Evolutionary conservation across 2,329 filamentous ascomycete species (phyloP).

Genomic region (Sordariomycetes sp.): DNA sequence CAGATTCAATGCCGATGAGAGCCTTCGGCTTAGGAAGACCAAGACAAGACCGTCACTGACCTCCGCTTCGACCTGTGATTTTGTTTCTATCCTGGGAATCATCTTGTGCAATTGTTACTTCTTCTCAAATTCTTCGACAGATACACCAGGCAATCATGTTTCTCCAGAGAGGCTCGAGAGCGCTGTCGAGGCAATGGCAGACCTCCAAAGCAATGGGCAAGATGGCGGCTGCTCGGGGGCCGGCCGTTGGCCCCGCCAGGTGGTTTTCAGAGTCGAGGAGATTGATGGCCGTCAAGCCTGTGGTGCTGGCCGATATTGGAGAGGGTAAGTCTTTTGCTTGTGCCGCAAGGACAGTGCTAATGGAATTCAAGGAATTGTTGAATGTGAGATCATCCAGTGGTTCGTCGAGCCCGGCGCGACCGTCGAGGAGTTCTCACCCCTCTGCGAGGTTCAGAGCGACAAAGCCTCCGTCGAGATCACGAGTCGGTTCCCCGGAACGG

Average conservation of each 20-base stretch:
- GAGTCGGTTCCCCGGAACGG: slow-evolving; percentile 86
- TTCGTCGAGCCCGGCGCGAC: slow-evolving; percentile 93
- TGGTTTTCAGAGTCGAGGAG: slow-evolving; percentile 42
- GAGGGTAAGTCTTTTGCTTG: slow-evolving; percentile 48
- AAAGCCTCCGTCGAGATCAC: slow-evolving; percentile 91
- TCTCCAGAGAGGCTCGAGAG: slow-evolving; percentile 40
- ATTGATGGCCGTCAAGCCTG: slow-evolving; percentile 61
- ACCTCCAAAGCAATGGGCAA: slow-evolving; percentile 29
- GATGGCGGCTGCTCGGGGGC: slow-evolving; percentile 15
- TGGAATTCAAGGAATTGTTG: slow-evolving; percentile 67
- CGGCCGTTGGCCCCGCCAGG: slow-evolving; percentile 23
- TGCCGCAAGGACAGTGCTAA: not conserved
- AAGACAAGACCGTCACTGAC: too few species aligned
- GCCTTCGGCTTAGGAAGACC: slow-evolving; percentile 6
- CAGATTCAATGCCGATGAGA: slow-evolving; percentile 6
- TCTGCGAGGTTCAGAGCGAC: slow-evolving; percentile 97
- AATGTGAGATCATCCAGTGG: slow-evolving; percentile 99
- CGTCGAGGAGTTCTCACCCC: slow-evolving; percentile 94
- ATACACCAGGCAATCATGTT: slow-evolving; percentile 33
- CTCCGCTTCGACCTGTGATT: slow-evolving; percentile 3
- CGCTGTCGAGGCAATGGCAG: slow-evolving; percentile 41
- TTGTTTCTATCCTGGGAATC: slow-evolving; percentile 2
- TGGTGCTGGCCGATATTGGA: slow-evolving; percentile 76
- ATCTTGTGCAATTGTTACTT: not conserved
- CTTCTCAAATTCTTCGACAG: not conserved